Conservation (phyloP, 116 monocot genomes). For the Iris pallida region DNA sequence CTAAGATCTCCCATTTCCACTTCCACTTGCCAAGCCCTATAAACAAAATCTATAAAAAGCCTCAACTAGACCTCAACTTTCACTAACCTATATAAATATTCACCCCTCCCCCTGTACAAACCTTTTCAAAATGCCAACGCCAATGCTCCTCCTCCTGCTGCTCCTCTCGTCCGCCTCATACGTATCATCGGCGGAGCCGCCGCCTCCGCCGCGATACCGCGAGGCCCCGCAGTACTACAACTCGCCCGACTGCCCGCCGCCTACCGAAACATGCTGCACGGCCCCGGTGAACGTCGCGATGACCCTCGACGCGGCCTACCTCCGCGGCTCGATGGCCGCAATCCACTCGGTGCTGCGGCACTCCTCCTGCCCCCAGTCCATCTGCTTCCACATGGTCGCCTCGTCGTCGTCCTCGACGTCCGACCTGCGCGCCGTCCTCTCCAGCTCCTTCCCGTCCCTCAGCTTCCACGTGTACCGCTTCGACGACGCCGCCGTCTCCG, state of each 20-base stretch:
- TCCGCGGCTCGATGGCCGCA: conserved; percentile 14
- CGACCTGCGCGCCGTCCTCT: conserved; percentile 1
- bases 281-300: conserved; percentile 8
- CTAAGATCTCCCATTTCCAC: too few species aligned
- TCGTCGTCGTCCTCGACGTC: background rate
- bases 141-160: conserved; percentile 2
- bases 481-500: background rate
- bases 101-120: too few species aligned
- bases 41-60: too few species aligned
- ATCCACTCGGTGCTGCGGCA: conserved; percentile 17
- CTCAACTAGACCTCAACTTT: too few species aligned
- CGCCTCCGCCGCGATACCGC: background rate
- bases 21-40: too few species aligned
- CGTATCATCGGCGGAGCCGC: background rate
- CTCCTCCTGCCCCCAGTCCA: conserved; percentile 1
- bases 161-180: conserved; percentile 5
- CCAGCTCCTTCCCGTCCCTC: conserved; percentile 6
- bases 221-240: too few species aligned
- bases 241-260: too few species aligned
- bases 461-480: conserved; percentile 6
- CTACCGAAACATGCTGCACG: too few species aligned
- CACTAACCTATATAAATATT: too few species aligned
- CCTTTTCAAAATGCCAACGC: background rate
- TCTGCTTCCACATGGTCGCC: conserved; percentile 16
- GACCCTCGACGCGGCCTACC: conserved; percentile 13